Percentiles rank a stretch among this genome's conserved stretches.
Evolutionary conservation across 2,329 filamentous ascomycete species (phyloP).

Genomic region (Penicillium verrucosum): DNA sequence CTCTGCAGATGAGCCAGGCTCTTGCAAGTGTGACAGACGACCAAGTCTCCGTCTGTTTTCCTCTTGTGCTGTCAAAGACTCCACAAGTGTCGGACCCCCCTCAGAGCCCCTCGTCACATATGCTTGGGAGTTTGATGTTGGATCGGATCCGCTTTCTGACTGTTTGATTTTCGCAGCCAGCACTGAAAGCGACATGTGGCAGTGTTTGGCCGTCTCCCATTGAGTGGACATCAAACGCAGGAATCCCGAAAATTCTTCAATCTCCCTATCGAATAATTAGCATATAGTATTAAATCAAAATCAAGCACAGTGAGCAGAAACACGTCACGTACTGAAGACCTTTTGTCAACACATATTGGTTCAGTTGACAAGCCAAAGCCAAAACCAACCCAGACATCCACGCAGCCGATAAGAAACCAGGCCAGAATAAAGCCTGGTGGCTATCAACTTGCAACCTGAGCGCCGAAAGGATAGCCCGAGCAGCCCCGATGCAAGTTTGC

Average conservation of each 20-base stretch:
- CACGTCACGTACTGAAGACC: conserved; percentile 29
- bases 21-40: background rate
- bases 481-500: conserved; percentile 42
- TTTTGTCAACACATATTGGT: conserved; percentile 37
- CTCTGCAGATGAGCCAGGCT: background rate
- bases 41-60: background rate
- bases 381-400: conserved; percentile 44
- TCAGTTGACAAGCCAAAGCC: conserved; percentile 42
- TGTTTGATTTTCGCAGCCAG: conserved; percentile 34
- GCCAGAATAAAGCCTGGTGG: conserved; percentile 39
- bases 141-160: background rate
- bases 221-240: conserved; percentile 36
- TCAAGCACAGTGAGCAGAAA: background rate
- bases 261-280: conserved; percentile 30
- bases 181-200: conserved; percentile 35
- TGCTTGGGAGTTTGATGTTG: conserved; percentile 4
- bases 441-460: conserved; percentile 33
- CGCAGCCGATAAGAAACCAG: conserved; percentile 39
- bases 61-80: background rate
- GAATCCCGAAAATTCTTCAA: conserved; percentile 32
- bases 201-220: conserved; percentile 43
- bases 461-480: conserved; percentile 38
- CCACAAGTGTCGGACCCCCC: background rate
- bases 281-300: background rate
- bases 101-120: conserved; percentile 8